phyloP scores from a whole-genome alignment of 495 filamentous ascomycete genomes.

The Melanomma pulvis-pyrius region DNA sequence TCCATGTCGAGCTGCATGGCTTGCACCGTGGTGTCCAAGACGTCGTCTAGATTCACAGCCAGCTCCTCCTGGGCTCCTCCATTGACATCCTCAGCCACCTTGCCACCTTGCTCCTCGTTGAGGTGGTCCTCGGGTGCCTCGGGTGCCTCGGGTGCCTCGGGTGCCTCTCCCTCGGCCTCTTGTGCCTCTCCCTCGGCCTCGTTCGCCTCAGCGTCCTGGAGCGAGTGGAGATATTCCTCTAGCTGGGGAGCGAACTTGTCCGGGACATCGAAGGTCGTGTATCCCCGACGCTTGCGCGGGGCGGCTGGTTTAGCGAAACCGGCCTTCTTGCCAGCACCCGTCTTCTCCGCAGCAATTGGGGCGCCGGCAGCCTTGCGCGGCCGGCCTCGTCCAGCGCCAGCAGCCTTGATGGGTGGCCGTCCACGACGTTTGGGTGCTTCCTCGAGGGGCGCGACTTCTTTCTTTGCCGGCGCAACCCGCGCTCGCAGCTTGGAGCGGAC shows the following conservation, averaged over 20 bases:
- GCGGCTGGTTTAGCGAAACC: background rate
- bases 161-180: background rate
- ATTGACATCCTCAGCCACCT: no score
- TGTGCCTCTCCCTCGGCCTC: background rate
- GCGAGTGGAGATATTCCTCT: background rate
- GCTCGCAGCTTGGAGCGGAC: conserved; percentile 5
- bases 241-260: conserved; percentile 1
- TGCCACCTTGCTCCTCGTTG: no score
- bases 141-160: no score
- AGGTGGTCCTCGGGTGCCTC: no score
- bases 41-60: no score
- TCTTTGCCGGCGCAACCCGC: background rate
- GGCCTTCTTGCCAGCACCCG: background rate
- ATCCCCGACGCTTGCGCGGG: conserved; percentile 9
- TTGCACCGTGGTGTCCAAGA: no score
- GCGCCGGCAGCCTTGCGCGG: background rate
- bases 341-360: background rate
- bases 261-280: background rate
- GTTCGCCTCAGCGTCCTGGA: background rate
- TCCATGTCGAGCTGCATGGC: no score
- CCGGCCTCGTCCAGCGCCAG: background rate
- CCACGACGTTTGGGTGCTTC: background rate
- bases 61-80: no score
- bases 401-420: background rate
- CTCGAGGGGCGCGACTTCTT: background rate